phyloP scores from a whole-genome alignment of 768 basidiomycete species.

The Neoboletus magnificus region DNA sequence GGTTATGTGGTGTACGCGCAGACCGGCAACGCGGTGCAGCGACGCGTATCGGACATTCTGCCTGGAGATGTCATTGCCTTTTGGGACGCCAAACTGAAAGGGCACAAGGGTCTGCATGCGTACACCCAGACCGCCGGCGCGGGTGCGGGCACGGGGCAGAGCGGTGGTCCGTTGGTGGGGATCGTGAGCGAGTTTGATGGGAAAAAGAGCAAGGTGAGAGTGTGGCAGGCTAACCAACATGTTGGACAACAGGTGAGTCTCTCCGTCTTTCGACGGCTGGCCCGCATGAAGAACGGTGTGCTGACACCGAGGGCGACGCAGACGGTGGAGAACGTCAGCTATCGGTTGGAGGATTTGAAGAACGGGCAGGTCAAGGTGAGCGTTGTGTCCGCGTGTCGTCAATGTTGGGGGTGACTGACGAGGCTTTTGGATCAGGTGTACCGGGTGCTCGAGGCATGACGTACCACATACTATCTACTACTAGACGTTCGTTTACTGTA shows the following conservation, averaged over 20 bases:
- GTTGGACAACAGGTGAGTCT: constrained; percentile 73
- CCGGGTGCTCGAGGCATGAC: constrained; percentile 40
- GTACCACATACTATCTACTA: background rate
- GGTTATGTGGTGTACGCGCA: constrained; percentile 80
- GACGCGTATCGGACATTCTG: constrained; percentile 74
- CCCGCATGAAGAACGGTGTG: constrained; percentile 31
- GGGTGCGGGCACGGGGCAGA: constrained; percentile 31
- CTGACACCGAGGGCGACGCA: constrained; percentile 37
- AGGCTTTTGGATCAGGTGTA: constrained; percentile 32
- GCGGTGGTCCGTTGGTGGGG: constrained; percentile 57
- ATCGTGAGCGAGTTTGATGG: constrained; percentile 79
- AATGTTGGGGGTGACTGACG: constrained; percentile 7
- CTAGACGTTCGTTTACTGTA: background rate
- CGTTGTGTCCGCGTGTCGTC: too few relatives aligned
- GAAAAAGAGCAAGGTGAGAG: constrained; percentile 83
- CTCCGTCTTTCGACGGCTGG: constrained; percentile 25
- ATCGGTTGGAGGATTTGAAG: constrained; percentile 86
- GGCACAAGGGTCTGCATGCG: constrained; percentile 69
- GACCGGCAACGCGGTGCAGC: constrained; percentile 60
- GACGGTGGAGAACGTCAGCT: constrained; percentile 78
- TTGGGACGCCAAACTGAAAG: constrained; percentile 75
- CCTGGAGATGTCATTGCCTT: constrained; percentile 82
- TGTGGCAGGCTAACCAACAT: constrained; percentile 85
- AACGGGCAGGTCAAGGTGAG: constrained; percentile 75
- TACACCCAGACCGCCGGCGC: constrained; percentile 55